Base-by-base conservation (phyloP, 805 yeast genomes). In the Nakazawaea ernobii region DNA sequence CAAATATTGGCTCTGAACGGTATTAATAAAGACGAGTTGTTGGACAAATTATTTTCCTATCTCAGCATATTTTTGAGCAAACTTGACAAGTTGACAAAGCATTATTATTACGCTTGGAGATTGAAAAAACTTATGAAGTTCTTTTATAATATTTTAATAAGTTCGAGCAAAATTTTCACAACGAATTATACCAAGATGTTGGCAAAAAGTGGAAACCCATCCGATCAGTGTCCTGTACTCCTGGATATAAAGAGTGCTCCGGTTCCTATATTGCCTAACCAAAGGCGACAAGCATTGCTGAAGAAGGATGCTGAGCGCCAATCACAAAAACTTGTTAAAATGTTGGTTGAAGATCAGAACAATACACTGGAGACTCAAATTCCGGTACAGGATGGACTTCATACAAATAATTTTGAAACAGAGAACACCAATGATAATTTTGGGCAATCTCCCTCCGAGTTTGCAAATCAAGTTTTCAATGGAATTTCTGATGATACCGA, bases 61-160 rank as follows among this genome's bases (percentile, higher is more conserved):
- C 51, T 66, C 45, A 57, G 61, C 43, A 59, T 66, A 1, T 67
- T 67, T 43, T 51, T 67, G 50, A 62, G 62, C 32, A 65, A 69
- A 45, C 55, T 67, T 41, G 70, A 66, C 43, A 51, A 52, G 10
- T 57, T 67, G 30, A 67, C 75, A 1, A 67, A 64, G 49, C 59
- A 61, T 36, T 71, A 71, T 53, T 71, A 71, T 52, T 71, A 71
- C 52, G 74, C 75, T 1, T 71, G 75, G 75, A 63, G 74, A 49
- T 60, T 71, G 45, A 65, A 64, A 47, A 71, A 70, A 49, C 59
- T 70, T 49, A 73, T 68, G 38, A 68, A 65, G 28, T 68, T 66
- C 45, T 66, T 67, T 52, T 65, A 59, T 52, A 64, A 65, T 40
- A 60, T 66, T 15, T 54, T 67, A 47, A 51, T 60, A 1, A 63